A percentile compares a stretch with the other conserved stretches of the same genome.
Conservation (phyloP, 2,329 filamentous ascomycete genomes). For the Claviceps capensis region DNA sequence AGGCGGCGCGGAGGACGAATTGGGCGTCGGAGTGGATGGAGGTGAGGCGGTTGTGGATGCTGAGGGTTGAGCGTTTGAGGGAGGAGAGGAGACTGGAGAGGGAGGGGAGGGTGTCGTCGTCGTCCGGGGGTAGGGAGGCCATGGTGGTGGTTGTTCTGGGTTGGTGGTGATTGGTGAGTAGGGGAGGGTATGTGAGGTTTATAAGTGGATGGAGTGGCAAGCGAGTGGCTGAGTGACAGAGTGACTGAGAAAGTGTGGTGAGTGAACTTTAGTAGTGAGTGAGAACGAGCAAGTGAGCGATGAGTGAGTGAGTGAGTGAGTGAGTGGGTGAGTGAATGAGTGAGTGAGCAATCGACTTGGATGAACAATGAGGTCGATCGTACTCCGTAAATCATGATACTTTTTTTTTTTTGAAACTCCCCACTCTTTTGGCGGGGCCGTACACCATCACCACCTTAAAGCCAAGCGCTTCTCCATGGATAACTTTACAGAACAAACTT, state of each 20-base stretch:
- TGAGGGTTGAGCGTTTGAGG: constrained; percentile 63
- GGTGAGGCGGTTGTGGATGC: constrained; percentile 64
- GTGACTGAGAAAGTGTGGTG: no score
- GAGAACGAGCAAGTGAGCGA: no score
- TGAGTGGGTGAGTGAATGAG: background rate
- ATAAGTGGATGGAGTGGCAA: no score
- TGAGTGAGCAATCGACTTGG: background rate
- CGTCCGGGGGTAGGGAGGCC: constrained; percentile 23
- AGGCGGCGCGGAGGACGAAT: constrained; percentile 54
- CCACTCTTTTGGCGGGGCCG: no score
- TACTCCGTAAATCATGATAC: background rate
- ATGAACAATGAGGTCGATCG: constrained; percentile 1
- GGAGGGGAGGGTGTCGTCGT: constrained; percentile 44
- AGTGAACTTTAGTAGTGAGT: no score
- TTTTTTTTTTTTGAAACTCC: background rate
- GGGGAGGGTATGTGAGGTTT: background rate
- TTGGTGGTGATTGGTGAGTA: background rate
- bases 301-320: background rate
- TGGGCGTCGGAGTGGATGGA: constrained; percentile 65
- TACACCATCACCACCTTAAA: no score
- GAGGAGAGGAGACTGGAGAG: constrained; percentile 57
- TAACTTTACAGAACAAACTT: no score
- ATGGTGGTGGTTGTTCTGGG: background rate
- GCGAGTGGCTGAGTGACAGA: no score
- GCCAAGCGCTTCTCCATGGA: no score